phyloP scores from a whole-genome alignment of 768 basidiomycete genomes.

The Amanita thiersii region DNA sequence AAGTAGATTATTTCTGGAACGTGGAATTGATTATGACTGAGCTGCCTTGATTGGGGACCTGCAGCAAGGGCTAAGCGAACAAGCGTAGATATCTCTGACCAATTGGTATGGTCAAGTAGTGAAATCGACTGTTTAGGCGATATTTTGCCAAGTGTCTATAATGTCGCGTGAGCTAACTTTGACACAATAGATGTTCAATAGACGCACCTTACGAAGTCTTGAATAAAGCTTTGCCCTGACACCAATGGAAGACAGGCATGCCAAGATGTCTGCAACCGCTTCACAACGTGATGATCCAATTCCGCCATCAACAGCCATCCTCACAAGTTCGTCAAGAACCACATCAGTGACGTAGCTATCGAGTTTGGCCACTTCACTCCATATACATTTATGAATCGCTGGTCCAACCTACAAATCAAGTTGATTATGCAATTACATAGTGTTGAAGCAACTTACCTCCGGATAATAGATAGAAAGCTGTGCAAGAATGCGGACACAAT shows the following conservation, averaged over 20 bases:
- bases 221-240: slow-evolving; percentile 74
- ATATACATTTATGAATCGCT: slow-evolving; percentile 65
- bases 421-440: slow-evolving; percentile 2
- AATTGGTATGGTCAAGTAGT: slow-evolving; percentile 63
- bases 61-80: slow-evolving; percentile 69
- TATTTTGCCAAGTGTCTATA: slow-evolving; percentile 66
- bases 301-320: slow-evolving; percentile 78
- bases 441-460: slow-evolving; percentile 39
- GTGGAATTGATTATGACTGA: slow-evolving; percentile 65
- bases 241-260: slow-evolving; percentile 65
- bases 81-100: slow-evolving; percentile 77
- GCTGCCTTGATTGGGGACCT: slow-evolving; percentile 56
- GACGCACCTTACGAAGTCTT: slow-evolving; percentile 66
- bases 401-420: slow-evolving; percentile 44
- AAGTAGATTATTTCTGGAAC: slow-evolving; percentile 80
- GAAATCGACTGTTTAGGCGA: slow-evolving; percentile 53
- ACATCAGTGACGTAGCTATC: slow-evolving; percentile 63
- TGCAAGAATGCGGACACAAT: slow-evolving; percentile 72
- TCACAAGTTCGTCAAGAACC: slow-evolving; percentile 72
- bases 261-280: slow-evolving; percentile 64
- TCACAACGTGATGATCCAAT: slow-evolving; percentile 71
- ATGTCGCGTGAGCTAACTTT: slow-evolving; percentile 1
- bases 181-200: neutral
- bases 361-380: slow-evolving; percentile 67
- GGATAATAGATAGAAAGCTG: slow-evolving; percentile 65